phyloP scores from a whole-genome alignment of 805 yeast species.

The Sungouiozyma ichnusensis region DNA sequence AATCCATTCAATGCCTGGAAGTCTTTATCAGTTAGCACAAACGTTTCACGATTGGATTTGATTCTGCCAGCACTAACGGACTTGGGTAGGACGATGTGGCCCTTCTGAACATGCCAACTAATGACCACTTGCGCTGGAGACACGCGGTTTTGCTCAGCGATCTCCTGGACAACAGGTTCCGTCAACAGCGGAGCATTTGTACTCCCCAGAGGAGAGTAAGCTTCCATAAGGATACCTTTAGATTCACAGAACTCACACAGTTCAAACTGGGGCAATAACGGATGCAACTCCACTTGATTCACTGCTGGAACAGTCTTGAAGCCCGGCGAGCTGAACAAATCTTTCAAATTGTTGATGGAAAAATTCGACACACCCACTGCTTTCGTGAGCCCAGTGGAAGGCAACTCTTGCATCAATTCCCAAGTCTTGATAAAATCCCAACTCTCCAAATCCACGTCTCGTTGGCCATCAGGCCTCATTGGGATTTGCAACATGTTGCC shows the following conservation, averaged over 20 bases:
- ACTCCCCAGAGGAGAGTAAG: conserved; percentile 72
- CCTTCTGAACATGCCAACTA: conserved; percentile 52
- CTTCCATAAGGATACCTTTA: conserved; percentile 51
- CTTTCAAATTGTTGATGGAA: conserved; percentile 41
- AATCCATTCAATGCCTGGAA: conserved; percentile 22
- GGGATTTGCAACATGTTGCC: conserved; percentile 29
- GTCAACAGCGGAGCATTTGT: conserved; percentile 41
- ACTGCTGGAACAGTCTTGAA: conserved; percentile 52
- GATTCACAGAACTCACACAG: conserved; percentile 41
- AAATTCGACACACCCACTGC: conserved; percentile 76
- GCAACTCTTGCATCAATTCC: conserved; percentile 51
- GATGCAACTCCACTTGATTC: conserved; percentile 72
- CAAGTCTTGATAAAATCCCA: conserved; percentile 47
- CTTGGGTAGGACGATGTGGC: conserved; percentile 43
- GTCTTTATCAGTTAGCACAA: conserved; percentile 30
- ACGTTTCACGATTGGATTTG: conserved; percentile 26
- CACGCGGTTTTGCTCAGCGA: conserved; percentile 34
- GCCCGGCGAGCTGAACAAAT: conserved; percentile 38
- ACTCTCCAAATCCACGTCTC: conserved; percentile 29
- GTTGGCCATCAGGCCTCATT: conserved; percentile 28
- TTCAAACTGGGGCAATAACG: conserved; percentile 55
- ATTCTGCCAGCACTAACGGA: conserved; percentile 37
- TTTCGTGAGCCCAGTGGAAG: conserved; percentile 40
- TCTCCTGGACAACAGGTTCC: conserved; percentile 32
- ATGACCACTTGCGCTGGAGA: conserved; percentile 42